Conservation (phyloP, 108 stramenopile species). For the Nannochloropsis salina region DNA sequence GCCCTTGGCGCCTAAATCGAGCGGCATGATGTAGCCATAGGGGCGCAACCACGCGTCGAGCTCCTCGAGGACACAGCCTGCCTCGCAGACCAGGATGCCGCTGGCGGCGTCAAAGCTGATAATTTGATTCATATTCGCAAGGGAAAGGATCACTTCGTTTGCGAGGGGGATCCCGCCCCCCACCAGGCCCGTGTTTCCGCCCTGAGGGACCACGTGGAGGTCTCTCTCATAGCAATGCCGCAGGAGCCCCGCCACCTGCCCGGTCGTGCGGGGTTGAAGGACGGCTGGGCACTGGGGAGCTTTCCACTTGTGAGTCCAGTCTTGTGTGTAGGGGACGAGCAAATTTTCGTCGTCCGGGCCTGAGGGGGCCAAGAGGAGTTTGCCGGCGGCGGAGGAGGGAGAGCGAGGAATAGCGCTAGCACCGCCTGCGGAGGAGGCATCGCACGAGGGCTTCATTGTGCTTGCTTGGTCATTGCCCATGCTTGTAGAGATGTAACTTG, state of each 20-base stretch:
- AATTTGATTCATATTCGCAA: constrained; percentile 68
- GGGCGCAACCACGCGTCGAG: constrained; percentile 64
- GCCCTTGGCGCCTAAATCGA: constrained; percentile 92
- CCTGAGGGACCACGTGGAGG: constrained; percentile 81
- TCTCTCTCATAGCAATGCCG: constrained; percentile 67
- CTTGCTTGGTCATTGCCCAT: no score
- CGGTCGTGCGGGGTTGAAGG: constrained; percentile 49
- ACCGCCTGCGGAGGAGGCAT: no score
- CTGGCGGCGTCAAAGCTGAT: constrained; percentile 59
- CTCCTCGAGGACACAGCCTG: constrained; percentile 79
- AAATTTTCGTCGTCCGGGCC: not conserved
- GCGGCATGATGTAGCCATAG: constrained; percentile 65
- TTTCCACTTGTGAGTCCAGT: constrained; percentile 13
- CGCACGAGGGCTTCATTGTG: no score
- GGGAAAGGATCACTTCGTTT: constrained; percentile 73
- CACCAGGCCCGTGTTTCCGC: constrained; percentile 91
- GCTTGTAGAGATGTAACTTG: no score
- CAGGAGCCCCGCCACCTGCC: constrained; percentile 68
- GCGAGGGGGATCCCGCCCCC: constrained; percentile 74
- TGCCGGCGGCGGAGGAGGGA: not conserved
- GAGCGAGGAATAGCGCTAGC: not conserved
- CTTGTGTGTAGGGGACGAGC: not conserved
- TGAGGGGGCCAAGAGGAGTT: not conserved
- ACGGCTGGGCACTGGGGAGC: constrained; percentile 33
- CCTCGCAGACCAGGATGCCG: constrained; percentile 76